Evolutionary conservation across 352 stramenopile species (phyloP).

Genomic region (Globisporangium ultimum): DNA sequence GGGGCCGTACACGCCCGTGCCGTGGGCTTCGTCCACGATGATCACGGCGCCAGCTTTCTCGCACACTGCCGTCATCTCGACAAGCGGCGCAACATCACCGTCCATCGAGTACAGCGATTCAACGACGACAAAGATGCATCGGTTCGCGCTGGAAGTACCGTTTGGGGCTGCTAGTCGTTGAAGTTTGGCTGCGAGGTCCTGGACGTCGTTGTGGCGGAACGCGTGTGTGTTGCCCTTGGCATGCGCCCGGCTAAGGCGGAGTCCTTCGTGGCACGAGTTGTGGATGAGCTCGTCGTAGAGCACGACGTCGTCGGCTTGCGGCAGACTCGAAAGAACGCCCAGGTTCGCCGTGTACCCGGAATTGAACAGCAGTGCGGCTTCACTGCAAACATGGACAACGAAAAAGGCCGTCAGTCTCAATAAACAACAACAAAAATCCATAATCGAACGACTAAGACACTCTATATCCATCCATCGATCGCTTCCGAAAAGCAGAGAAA

Average conservation of each 20-base stretch:
- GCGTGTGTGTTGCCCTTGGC: conserved; percentile 32
- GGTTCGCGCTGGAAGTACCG: conserved; percentile 3
- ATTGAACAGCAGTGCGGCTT: conserved; percentile 94
- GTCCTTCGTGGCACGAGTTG: conserved; percentile 95
- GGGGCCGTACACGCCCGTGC: conserved; percentile 87
- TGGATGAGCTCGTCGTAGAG: conserved; percentile 96
- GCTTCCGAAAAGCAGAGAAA: neutral
- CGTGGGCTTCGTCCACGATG: conserved; percentile 97
- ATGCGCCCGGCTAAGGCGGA: conserved; percentile 82
- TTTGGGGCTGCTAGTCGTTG: conserved; percentile 9
- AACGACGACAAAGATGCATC: conserved; percentile 93
- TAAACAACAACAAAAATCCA: neutral
- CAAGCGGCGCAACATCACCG: conserved; percentile 92
- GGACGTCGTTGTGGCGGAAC: conserved; percentile 93
- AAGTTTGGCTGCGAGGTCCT: conserved; percentile 74
- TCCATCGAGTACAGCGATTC: conserved; percentile 99
- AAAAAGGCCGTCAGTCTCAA: no score
- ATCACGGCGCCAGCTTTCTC: conserved; percentile 78
- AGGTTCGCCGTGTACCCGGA: conserved; percentile 97
- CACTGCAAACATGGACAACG: conserved; percentile 30
- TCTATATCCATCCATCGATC: neutral
- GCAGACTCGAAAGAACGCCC: conserved; percentile 91
- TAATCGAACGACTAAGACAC: conserved; percentile 10
- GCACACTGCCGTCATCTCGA: conserved; percentile 81
- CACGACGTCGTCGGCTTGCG: conserved; percentile 87